Base-by-base conservation (phyloP, 768 basidiomycete species). In the Dacryopinax primogenitus region DNA sequence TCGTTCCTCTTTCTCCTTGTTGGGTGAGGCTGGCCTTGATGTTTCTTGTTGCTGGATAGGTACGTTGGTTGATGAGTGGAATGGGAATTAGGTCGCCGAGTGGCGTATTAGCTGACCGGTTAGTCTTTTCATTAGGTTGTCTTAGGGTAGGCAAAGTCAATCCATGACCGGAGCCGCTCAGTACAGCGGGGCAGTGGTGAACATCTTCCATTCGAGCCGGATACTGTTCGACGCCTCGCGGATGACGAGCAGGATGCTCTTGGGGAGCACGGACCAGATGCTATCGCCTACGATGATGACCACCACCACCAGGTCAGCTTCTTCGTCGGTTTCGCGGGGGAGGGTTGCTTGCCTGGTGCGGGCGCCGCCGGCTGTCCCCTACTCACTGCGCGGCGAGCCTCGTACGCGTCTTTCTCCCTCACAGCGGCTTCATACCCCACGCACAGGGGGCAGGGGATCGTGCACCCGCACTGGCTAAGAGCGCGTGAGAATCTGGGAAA, bases 261-360 rank as follows among this genome's bases (percentile, higher is more conserved):
- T 58, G 51, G 51, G 51, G 9, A 58, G 51, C 2, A 58, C 51
- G 51, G 13, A 15, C 51, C 51, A 58, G 23, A 58, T 58, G 51
- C 51, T 58, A 4, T 58, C 51, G 51, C 12, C 51, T 58, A 58
- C 23, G 7, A 39, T 39, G 37, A 39, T n/a, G n/a, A 18, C 51
- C 51, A 58, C 51, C 51, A 58, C 51, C 51, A 58, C 51, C 51
- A 58, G 51, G 51, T 58, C 51, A 58, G 51, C 51, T 58, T 58
- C 26, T 23, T 12, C 23, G 12, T 13, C 13, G 13, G 15, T 30
- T 30, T 15, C 51, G 23, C 9, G 51, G 13, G 15, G 26, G 51
- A 30, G 6, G 51, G 51, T 4, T 58, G 51, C 51, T 58, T 58
- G 51, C 51, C 51, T 58, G 51, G 51, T 58, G 51, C 51, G 51